A percentile compares a stretch with the other conserved stretches of the same genome.
phyloP scores from a whole-genome alignment of 139 green algal genomes.

The Micractinium conductrix region DNA sequence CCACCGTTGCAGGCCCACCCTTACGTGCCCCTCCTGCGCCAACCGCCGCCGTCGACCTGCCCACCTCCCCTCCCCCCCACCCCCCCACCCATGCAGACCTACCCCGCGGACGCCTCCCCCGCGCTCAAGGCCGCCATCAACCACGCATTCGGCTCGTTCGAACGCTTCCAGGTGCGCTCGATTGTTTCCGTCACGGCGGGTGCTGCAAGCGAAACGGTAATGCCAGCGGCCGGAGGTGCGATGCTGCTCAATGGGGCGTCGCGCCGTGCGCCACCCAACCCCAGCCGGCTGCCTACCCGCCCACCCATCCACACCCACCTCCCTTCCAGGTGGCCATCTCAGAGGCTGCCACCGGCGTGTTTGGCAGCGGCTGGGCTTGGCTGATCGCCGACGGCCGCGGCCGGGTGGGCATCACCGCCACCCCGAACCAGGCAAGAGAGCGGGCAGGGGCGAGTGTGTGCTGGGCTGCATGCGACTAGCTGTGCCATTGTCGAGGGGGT shows the following conservation, averaged over 20 bases:
- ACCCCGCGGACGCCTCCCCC: neutral
- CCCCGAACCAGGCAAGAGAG: conserved; percentile 63
- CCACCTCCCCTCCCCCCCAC: neutral
- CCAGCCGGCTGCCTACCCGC: too few relatives aligned
- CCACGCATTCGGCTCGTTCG: conserved; percentile 58
- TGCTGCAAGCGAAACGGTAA: too few relatives aligned
- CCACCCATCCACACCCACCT: too few relatives aligned
- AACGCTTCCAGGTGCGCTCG: conserved; percentile 51
- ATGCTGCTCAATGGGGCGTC: too few relatives aligned
- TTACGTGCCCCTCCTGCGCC: neutral
- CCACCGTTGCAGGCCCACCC: neutral
- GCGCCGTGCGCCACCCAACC: too few relatives aligned
- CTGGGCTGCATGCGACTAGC: too few relatives aligned
- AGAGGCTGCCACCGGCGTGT: conserved; percentile 48
- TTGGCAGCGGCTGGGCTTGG: conserved; percentile 68
- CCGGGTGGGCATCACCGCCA: conserved; percentile 56
- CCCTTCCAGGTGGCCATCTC: conserved; percentile 54
- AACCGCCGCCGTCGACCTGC: too few relatives aligned
- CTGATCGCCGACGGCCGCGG: neutral
- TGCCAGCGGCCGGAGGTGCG: too few relatives aligned
- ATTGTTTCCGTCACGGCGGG: too few relatives aligned
- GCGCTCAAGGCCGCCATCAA: conserved; percentile 45
- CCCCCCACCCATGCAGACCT: neutral
- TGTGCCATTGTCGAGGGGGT: too few relatives aligned
- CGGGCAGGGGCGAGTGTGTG: too few relatives aligned